Evolutionary conservation across 805 yeast species (phyloP), one percentile per base, ranked within the genome.

Genomic region (Helenozyma rhizophorensis): DNA sequence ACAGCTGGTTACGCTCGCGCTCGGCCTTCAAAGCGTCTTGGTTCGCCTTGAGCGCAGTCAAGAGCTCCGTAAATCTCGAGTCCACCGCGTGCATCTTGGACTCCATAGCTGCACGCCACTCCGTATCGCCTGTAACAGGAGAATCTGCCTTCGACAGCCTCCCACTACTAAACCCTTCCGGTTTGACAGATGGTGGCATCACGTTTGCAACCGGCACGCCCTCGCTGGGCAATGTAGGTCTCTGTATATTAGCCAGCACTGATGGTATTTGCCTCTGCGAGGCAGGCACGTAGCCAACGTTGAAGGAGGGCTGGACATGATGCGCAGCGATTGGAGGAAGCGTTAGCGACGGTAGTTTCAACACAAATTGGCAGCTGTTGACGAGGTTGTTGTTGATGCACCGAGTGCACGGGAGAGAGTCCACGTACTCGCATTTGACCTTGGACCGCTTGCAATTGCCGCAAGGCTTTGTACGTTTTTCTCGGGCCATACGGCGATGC

Each of bases 401-500:
- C 36, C 84, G 51, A 40, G 70, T 72, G 51, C 88, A 80, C 2
- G 80, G 79, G 32, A 72, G 55, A 2, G 54, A 43, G 2, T 59
- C 62, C 5, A 60, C 45, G 46, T 76, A 76, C 23, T 67, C 68
- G 45, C 88, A 80, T 52, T 70, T 77, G 17, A 80, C 78, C 54
- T 80, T 80, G 14, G 80, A 65, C 47, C 65, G 65, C 35, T 83
- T 70, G 51, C 88, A 80, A 45, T 68, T 65, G 15, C 74, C 64
- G 52, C 88, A 80, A 3, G 87, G 86, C 47, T 74, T 78, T 11
- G 71, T 67, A 27, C 73, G 44, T 37, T 60, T 62, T 43, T 65
- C 70, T 37, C 59, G 51, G 23, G 54, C 51, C 57, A 53, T 53
- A 19, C 12, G 15, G 21, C 23, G 12, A n/a, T n/a, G n/a, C n/a